Base-by-base conservation (phyloP, 1,284 basidiomycete genomes). In the Spongispora temasekensis region DNA sequence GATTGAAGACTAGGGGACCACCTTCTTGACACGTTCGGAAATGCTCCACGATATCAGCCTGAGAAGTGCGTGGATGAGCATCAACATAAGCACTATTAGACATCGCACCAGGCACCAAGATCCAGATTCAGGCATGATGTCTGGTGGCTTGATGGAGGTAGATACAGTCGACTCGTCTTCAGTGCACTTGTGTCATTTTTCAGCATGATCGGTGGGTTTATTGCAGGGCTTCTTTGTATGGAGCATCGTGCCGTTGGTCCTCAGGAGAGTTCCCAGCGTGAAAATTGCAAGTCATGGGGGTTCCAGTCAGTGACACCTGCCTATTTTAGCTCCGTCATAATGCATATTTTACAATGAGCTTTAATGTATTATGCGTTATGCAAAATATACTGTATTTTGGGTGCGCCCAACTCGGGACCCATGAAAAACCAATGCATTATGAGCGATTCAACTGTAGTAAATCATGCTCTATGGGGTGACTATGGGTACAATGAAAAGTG, bases 21-120 rank as follows among this genome's bases (percentile, higher is more conserved):
- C 28, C 27, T 46, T 28, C 25, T 52, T 31, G 50, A 31, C n/a
- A 28, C 12, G 4, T 52, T 30, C 3, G 6, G 30, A 52, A 52
- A 32, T 52, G 30, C 28, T 34, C 19, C 21, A 53, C 23, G 35
- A 35, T 9, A 19, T 53, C 21, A 15, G 30, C 12, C 27, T 52
- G 51, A 21, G 30, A 32, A 23, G 25, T 12, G 32, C 21, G 3
- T 4, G 50, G 50, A 12, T 52, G 50, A 21, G 30, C n/a, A 32
- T 52, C 50, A 17, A 52, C n/a, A 32, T 32, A 52, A 52, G 50
- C 50, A 52, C n/a, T n/a, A n/a, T n/a, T 52, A 52, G 23, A 52
- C 25, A 48, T 48, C 4, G 17, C 46, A 48, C 46, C 46, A 28
- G 46, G 46, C 46, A 48, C 5, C n/a, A 32, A 21, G 30, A 23